Conservation (phyloP, 1,284 basidiomycete genomes). For the Sporisorium exsertum region DNA sequence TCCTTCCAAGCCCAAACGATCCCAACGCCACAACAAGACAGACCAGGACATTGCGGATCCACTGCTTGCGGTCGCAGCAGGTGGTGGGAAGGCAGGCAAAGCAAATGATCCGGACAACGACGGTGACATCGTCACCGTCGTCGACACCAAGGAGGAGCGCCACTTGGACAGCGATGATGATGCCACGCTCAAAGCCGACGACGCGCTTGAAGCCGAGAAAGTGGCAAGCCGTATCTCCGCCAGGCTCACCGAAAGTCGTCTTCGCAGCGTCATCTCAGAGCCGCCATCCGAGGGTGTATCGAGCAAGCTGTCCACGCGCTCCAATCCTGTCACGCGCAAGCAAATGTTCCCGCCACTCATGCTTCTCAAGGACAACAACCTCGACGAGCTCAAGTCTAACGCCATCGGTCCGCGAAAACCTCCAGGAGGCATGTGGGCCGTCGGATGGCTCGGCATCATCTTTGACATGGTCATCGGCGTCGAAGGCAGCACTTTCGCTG, state of each 20-base stretch:
- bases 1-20: neutral
- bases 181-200: constrained; percentile 19
- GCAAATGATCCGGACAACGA: constrained; percentile 4
- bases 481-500: constrained; percentile 60
- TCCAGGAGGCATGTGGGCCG: constrained; percentile 53
- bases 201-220: constrained; percentile 29
- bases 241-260: constrained; percentile 15
- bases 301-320: constrained; percentile 47
- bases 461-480: constrained; percentile 63
- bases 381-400: constrained; percentile 65
- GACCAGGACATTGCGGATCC: constrained; percentile 13
- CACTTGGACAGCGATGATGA: constrained; percentile 24
- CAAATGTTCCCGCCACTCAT: constrained; percentile 64
- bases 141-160: constrained; percentile 13
- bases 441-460: constrained; percentile 54
- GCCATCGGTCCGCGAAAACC: constrained; percentile 62
- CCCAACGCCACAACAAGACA: constrained; percentile 4
- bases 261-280: constrained; percentile 21
- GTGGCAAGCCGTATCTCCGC: constrained; percentile 48
- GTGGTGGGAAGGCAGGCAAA: neutral
- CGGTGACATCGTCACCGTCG: neutral
- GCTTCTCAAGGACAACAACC: constrained; percentile 53
- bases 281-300: constrained; percentile 29
- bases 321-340: constrained; percentile 42
- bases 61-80: constrained; percentile 5